Evolutionary conservation across 192 early-diverging fungal genomes (phyloP).

Genomic region (Ambispora gerdemannii): DNA sequence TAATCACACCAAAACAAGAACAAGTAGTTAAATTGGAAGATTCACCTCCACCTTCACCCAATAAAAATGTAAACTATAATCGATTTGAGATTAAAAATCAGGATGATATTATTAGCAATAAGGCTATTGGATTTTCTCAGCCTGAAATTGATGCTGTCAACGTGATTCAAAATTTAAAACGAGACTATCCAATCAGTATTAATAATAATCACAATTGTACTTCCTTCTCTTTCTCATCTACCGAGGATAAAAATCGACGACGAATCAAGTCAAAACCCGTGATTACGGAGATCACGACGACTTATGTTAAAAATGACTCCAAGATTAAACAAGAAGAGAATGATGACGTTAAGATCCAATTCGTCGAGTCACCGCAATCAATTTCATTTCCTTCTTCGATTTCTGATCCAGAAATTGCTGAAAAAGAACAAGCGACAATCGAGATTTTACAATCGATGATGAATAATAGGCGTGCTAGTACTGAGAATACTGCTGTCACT

Average conservation of each 20-base stretch:
- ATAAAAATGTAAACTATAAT: neutral
- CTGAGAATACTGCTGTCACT: neutral
- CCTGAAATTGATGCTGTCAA: neutral
- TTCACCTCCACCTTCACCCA: neutral
- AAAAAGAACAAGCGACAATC: slow-evolving; percentile 8
- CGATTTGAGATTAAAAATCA: neutral
- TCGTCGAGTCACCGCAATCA: neutral
- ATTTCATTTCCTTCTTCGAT: neutral
- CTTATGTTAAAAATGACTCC: neutral
- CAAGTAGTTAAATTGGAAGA: neutral
- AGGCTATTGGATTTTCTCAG: no score
- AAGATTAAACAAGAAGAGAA: neutral
- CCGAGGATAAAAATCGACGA: neutral
- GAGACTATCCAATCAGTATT: neutral
- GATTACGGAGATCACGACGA: neutral
- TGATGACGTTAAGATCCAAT: neutral
- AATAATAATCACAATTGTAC: no score
- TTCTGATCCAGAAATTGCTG: slow-evolving; percentile 1
- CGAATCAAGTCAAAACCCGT: neutral
- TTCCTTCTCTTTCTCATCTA: neutral
- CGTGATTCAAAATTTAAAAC: neutral
- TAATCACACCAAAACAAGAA: neutral
- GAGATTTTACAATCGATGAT: slow-evolving; percentile 5
- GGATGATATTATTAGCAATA: no score
- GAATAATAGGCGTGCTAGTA: neutral